These are phyloP conservation scores for Colletotrichum brevisporum DNA, from an alignment of 2,329 filamentous ascomycete species.

Conservation along the genomic window DNA sequence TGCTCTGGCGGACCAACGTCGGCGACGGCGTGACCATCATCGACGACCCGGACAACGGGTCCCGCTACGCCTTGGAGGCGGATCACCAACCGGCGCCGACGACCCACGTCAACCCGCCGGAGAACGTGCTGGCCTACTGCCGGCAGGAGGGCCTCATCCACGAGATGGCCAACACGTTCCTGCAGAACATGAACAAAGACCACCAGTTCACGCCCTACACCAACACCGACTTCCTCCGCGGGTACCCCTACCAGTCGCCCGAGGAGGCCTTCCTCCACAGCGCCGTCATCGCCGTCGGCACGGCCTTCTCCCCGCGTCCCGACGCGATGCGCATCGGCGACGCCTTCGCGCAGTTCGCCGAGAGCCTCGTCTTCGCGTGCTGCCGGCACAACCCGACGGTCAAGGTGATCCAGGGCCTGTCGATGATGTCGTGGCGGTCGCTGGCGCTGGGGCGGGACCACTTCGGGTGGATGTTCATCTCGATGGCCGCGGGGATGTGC, in stretches of 20 bases:
- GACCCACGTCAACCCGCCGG: conserved; percentile 9
- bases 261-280: conserved; percentile 39
- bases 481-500: conserved; percentile 41
- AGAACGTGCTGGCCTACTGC: conserved; percentile 35
- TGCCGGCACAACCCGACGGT: conserved; percentile 35
- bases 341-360: conserved; percentile 37
- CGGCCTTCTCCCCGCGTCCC: conserved; percentile 26
- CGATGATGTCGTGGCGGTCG: conserved; percentile 41
- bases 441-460: conserved; percentile 40
- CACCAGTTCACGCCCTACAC: conserved; percentile 40
- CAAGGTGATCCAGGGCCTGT: conserved; percentile 40
- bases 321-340: conserved; percentile 31
- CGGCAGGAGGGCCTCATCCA: conserved; percentile 25
- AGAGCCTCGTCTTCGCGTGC: conserved; percentile 38
- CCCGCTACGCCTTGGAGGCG: conserved; percentile 30
- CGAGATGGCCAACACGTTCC: conserved; percentile 34
- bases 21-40: conserved; percentile 42
- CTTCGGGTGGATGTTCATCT: conserved; percentile 41
- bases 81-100: background rate
- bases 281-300: conserved; percentile 35
- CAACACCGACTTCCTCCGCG: conserved; percentile 25
- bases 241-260: conserved; percentile 34
- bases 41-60: conserved; percentile 32
- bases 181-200: conserved; percentile 41
- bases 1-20: conserved; percentile 42